Evolutionary conservation across 2,329 filamentous ascomycete genomes (phyloP).

Genomic region (Microdochium paspali): DNA sequence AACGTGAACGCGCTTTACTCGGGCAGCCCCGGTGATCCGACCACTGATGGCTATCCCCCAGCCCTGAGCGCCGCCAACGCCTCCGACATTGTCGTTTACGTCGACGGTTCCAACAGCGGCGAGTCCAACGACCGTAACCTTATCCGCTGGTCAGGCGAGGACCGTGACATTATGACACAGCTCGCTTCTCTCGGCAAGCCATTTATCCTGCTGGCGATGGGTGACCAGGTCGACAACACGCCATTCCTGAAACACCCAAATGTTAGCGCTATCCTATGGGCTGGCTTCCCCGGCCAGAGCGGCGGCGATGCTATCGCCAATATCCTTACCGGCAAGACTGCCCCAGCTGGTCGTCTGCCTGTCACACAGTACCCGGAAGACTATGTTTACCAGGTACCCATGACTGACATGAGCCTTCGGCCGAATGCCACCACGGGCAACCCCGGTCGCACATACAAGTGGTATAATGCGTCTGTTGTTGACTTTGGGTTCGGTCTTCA

Average conservation of each 20-base stretch:
- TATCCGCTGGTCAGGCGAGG: slow-evolving; percentile 41
- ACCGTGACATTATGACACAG: slow-evolving; percentile 37
- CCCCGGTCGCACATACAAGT: slow-evolving; percentile 38
- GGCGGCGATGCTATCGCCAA: slow-evolving; percentile 39
- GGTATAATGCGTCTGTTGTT: slow-evolving; percentile 33
- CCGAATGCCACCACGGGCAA: slow-evolving; percentile 23
- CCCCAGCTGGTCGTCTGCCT: slow-evolving; percentile 35
- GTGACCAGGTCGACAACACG: slow-evolving; percentile 33
- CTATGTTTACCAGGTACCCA: slow-evolving; percentile 32
- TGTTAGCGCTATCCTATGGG: slow-evolving; percentile 37
- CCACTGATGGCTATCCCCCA: slow-evolving; percentile 16
- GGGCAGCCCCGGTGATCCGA: slow-evolving; percentile 18
- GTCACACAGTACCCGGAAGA: slow-evolving; percentile 36
- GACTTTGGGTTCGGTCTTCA: slow-evolving; percentile 36
- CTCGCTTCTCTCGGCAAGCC: slow-evolving; percentile 31
- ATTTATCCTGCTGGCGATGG: slow-evolving; percentile 40
- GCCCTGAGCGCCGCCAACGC: slow-evolving; percentile 27
- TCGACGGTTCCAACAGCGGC: slow-evolving; percentile 40
- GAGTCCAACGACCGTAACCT: slow-evolving; percentile 40
- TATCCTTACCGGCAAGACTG: slow-evolving; percentile 32
- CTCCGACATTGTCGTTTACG: slow-evolving; percentile 42
- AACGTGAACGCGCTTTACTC: slow-evolving; percentile 34
- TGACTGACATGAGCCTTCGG: slow-evolving; percentile 38
- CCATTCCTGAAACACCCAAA: slow-evolving; percentile 31
- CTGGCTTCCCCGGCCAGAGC: slow-evolving; percentile 40